Evolutionary conservation across 148 eudicot genomes (phyloP).

Genomic region (Rheum nobile): DNA sequence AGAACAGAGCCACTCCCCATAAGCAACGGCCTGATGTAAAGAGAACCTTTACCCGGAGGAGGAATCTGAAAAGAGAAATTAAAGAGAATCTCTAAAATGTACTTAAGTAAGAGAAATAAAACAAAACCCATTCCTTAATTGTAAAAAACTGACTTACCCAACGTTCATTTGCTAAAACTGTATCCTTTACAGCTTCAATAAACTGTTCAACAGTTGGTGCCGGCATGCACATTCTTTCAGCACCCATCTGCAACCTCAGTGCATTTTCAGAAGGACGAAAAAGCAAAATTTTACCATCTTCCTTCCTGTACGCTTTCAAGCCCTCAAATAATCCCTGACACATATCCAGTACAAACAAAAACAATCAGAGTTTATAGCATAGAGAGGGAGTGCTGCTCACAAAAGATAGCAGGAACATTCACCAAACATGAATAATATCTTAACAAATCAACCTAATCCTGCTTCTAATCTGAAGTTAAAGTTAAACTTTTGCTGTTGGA

Average conservation of each 20-base stretch:
- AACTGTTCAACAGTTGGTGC: constrained; percentile 89
- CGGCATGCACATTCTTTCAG: constrained; percentile 99
- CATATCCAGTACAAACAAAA: constrained; percentile 1
- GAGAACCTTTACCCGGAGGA: constrained; percentile 84
- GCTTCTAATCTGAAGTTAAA: neutral
- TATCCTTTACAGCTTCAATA: constrained; percentile 79
- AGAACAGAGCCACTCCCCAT: constrained; percentile 96
- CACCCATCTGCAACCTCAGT: constrained; percentile 58
- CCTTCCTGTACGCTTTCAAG: constrained; percentile 72
- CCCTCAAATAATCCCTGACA: constrained; percentile 93
- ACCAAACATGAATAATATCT: neutral
- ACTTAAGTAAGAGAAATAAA: neutral
- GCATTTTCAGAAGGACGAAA: constrained; percentile 97
- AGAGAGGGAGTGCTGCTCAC: neutral
- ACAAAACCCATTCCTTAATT: neutral
- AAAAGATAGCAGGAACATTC: neutral
- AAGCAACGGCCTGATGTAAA: constrained; percentile 80
- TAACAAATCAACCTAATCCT: neutral
- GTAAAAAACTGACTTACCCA: constrained; percentile 45
- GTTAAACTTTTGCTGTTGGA: neutral
- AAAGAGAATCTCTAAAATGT: neutral
- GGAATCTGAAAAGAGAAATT: constrained; percentile 51
- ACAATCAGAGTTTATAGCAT: neutral
- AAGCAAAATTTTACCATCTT: constrained; percentile 67
- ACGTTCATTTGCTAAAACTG: constrained; percentile 81